Evolutionary conservation across 1,284 basidiomycete species (phyloP).

Genomic region (Ustanciosporium gigantosporum): DNA sequence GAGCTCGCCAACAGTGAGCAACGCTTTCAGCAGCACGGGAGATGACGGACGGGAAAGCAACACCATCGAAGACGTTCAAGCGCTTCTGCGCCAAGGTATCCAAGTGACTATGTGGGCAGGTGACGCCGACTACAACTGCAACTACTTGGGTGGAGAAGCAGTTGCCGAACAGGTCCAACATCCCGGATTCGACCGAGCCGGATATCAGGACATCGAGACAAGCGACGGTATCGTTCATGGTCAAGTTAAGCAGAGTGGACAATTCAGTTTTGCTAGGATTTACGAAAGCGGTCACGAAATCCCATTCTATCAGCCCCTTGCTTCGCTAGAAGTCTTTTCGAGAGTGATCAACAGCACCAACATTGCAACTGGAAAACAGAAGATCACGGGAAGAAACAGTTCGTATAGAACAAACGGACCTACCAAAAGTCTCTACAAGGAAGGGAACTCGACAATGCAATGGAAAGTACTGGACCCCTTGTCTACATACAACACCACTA

Average conservation of each 20-base stretch:
- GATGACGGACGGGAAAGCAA: constrained; percentile 34
- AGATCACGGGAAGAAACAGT: too few relatives aligned
- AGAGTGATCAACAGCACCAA: constrained; percentile 19
- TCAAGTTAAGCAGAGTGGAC: constrained; percentile 39
- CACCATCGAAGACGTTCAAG: constrained; percentile 33
- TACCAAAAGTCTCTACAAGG: background rate
- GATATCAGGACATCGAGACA: constrained; percentile 28
- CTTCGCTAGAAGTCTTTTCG: constrained; percentile 34
- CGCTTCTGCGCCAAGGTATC: constrained; percentile 33
- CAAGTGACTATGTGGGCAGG: constrained; percentile 41
- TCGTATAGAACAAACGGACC: background rate
- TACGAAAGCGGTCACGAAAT: constrained; percentile 49
- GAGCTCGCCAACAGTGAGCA: constrained; percentile 16
- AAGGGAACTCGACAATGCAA: background rate
- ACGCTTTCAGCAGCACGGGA: constrained; percentile 31
- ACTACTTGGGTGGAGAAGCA: constrained; percentile 36
- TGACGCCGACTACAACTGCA: constrained; percentile 52
- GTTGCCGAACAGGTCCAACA: constrained; percentile 31
- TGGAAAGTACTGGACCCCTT: constrained; percentile 9
- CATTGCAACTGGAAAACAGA: background rate
- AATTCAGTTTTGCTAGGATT: constrained; percentile 39
- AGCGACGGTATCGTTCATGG: constrained; percentile 20
- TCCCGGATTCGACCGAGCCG: constrained; percentile 25
- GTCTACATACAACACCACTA: constrained; percentile 35
- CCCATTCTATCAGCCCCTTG: constrained; percentile 46